Conservation (phyloP, 2,329 filamentous ascomycete genomes). For the Ilyonectria robusta region DNA sequence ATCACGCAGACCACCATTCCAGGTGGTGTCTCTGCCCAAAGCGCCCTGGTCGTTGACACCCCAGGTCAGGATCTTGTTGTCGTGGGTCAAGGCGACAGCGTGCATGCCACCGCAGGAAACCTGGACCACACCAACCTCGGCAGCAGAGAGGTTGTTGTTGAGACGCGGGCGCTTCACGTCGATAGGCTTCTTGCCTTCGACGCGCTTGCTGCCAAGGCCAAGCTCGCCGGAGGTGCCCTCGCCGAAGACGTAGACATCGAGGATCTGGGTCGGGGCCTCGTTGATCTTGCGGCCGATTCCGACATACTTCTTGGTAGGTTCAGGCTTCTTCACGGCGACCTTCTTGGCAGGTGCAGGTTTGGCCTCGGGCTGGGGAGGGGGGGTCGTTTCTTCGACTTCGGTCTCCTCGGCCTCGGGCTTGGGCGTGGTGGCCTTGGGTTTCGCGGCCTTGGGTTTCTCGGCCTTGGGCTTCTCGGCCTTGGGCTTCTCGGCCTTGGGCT, state of each 20-base stretch:
- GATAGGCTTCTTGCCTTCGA: slow-evolving; percentile 72
- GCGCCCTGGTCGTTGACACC: slow-evolving; percentile 90
- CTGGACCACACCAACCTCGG: slow-evolving; percentile 81
- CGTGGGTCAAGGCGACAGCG: slow-evolving; percentile 79
- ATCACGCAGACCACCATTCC: slow-evolving; percentile 75
- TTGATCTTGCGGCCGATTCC: slow-evolving; percentile 79
- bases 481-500: slow-evolving; percentile 36
- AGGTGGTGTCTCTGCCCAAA: slow-evolving; percentile 80
- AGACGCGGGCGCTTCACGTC: slow-evolving; percentile 87
- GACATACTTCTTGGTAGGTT: slow-evolving; percentile 57
- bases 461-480: slow-evolving; percentile 36
- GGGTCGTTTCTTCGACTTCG: slow-evolving; percentile 56
- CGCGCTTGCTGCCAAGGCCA: slow-evolving; percentile 79
- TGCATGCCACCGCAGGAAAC: slow-evolving; percentile 89
- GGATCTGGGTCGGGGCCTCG: slow-evolving; percentile 70
- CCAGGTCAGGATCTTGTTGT: slow-evolving; percentile 89
- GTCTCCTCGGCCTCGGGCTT: slow-evolving; percentile 67
- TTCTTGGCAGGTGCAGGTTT: slow-evolving; percentile 39
- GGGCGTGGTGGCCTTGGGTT: slow-evolving; percentile 50
- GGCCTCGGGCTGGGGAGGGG: slow-evolving; percentile 35
- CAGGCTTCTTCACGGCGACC: slow-evolving; percentile 27
- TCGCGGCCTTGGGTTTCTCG: slow-evolving; percentile 40
- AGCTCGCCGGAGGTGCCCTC: slow-evolving; percentile 87
- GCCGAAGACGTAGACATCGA: slow-evolving; percentile 86
- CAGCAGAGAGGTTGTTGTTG: slow-evolving; percentile 74